Conservation (phyloP, 2,329 filamentous ascomycete genomes). For the Botryotinia calthae region DNA sequence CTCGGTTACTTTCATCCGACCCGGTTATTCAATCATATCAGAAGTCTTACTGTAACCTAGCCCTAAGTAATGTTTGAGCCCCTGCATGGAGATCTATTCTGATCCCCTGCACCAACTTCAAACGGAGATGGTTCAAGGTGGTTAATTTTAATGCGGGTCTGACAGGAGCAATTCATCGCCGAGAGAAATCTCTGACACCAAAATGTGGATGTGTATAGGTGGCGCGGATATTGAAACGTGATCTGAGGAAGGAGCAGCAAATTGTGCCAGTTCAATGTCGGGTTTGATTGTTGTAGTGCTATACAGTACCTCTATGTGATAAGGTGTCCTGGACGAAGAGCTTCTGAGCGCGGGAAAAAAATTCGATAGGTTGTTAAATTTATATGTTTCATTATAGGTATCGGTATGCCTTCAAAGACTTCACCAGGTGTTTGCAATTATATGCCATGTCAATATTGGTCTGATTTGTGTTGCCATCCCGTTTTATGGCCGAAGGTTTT, state of each 20-base stretch:
- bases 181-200: not conserved
- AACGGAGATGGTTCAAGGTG: not conserved
- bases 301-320: not conserved
- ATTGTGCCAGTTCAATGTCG: not conserved
- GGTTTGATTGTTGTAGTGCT: not conserved
- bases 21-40: not conserved
- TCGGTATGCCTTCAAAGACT: not conserved
- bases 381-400: not conserved
- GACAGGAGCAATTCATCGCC: not conserved
- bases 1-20: conserved; percentile 7
- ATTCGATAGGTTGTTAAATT: not conserved
- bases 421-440: not conserved
- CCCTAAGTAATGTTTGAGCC: not conserved
- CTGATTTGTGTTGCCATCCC: not conserved
- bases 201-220: not conserved
- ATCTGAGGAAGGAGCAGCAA: conserved; percentile 15
- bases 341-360: not conserved
- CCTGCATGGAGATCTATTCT: conserved; percentile 10
- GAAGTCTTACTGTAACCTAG: not conserved
- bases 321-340: not conserved
- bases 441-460: not conserved
- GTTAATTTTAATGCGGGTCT: not conserved
- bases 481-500: not conserved
- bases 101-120: conserved; percentile 9
- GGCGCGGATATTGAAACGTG: conserved; percentile 5